Percentiles rank a stretch among this genome's conserved stretches.
phyloP scores from a whole-genome alignment of 495 filamentous ascomycete species.

The Parachaetomium inaequale region DNA sequence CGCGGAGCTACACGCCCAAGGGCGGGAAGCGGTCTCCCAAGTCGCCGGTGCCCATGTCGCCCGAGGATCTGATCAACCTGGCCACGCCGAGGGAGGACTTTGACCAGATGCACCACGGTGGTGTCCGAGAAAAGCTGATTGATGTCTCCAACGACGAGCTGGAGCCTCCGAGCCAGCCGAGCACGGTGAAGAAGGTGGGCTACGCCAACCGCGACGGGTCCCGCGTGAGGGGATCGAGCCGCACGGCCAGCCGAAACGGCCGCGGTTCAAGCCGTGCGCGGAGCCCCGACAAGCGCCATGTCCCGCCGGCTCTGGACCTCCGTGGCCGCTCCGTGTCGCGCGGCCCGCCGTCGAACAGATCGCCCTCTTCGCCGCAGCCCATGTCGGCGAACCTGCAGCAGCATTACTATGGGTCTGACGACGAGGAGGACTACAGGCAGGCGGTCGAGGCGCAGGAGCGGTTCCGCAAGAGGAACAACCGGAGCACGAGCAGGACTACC shows the following conservation, averaged over 20 bases:
- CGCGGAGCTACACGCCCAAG: slow-evolving; percentile 63
- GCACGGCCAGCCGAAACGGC: slow-evolving; percentile 43
- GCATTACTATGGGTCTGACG: slow-evolving; percentile 44
- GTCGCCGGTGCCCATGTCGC: slow-evolving; percentile 88
- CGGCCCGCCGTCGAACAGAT: slow-evolving; percentile 57
- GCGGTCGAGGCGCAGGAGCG: slow-evolving; percentile 60
- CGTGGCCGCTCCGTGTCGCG: slow-evolving; percentile 51
- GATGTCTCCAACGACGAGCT: slow-evolving; percentile 26
- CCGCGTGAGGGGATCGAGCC: slow-evolving; percentile 36
- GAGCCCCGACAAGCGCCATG: slow-evolving; percentile 44
- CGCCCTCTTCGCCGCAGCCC: slow-evolving; percentile 77
- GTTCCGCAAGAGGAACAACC: slow-evolving; percentile 54
- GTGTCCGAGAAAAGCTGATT: slow-evolving; percentile 17
- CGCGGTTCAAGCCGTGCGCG: slow-evolving; percentile 26
- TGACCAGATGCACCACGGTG: slow-evolving; percentile 10
- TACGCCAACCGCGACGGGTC: slow-evolving; percentile 38
- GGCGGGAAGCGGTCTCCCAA: slow-evolving; percentile 85
- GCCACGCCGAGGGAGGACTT: slow-evolving; percentile 40
- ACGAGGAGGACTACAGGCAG: slow-evolving; percentile 59
- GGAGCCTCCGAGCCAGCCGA: slow-evolving; percentile 41
- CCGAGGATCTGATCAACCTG: slow-evolving; percentile 67
- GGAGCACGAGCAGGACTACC: slow-evolving; percentile 55
- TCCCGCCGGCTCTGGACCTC: slow-evolving; percentile 50
- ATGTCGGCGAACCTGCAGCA: slow-evolving; percentile 47
- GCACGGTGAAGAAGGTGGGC: slow-evolving; percentile 40